phyloP scores from a whole-genome alignment of 2,329 filamentous ascomycete species.

The Aspergillus hiratsukae region DNA sequence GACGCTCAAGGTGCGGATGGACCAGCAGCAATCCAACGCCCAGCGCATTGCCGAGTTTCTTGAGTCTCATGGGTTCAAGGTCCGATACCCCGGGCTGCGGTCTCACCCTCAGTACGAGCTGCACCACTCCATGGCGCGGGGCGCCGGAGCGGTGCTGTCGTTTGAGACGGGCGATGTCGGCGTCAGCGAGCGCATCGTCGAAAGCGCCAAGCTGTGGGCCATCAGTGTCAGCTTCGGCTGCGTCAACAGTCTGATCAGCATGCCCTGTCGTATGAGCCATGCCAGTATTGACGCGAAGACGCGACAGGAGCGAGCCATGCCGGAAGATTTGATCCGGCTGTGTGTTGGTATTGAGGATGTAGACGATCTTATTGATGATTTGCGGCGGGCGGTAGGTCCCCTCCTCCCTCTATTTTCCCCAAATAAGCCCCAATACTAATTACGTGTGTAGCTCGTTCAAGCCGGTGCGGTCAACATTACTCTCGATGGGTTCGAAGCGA shows the following conservation, averaged over 20 bases:
- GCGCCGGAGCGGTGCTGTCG: constrained; percentile 87
- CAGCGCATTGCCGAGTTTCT: constrained; percentile 89
- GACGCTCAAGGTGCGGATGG: constrained; percentile 95
- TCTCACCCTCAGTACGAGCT: constrained; percentile 95
- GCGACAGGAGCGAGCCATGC: constrained; percentile 80
- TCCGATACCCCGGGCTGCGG: constrained; percentile 88
- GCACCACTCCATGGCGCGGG: constrained; percentile 92
- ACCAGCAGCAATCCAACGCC: constrained; percentile 93
- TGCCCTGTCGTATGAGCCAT: constrained; percentile 99
- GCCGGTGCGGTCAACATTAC: constrained; percentile 87
- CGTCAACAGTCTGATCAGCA: constrained; percentile 97
- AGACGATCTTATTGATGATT: constrained; percentile 86
- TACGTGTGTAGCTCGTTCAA: constrained; percentile 67
- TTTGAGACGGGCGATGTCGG: constrained; percentile 89
- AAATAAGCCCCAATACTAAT: constrained; percentile 4
- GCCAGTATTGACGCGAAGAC: constrained; percentile 97
- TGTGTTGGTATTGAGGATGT: constrained; percentile 96
- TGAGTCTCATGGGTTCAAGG: constrained; percentile 84
- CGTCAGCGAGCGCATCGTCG: constrained; percentile 87
- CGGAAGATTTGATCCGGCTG: constrained; percentile 91
- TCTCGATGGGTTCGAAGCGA: constrained; percentile 75
- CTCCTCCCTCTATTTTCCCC: too few species aligned
- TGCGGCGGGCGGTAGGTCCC: constrained; percentile 76
- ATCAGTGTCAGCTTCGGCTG: constrained; percentile 98
- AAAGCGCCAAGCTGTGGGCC: constrained; percentile 84